Conservation (phyloP, 345 rosid species). For the Ceriops zippeliana region DNA sequence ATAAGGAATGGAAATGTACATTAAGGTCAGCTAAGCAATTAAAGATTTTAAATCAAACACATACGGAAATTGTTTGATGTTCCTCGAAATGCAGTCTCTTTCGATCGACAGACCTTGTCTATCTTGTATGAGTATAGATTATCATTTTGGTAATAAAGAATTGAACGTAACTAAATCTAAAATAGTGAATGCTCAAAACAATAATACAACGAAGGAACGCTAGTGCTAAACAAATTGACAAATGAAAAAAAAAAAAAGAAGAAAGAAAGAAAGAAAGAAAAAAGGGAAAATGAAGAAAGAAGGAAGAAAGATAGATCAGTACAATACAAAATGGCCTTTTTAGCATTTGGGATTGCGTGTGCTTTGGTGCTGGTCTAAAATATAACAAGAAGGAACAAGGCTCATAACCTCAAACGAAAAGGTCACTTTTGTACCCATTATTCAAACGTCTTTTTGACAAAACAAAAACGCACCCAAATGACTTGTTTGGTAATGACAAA, state of each 20-base stretch:
- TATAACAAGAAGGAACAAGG: background rate
- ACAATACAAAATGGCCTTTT: no score
- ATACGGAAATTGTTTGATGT: no score
- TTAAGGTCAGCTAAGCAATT: no score
- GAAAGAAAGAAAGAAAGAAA: background rate
- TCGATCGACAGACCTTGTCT: conserved; percentile 9
- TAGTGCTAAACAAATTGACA: background rate
- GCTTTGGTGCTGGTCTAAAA: no score
- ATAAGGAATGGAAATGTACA: background rate
- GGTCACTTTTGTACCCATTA: conserved; percentile 21
- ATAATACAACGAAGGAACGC: background rate
- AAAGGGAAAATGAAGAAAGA: background rate
- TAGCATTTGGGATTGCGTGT: no score
- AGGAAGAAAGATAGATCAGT: no score
- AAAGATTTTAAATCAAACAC: background rate
- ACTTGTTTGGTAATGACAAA: no score
- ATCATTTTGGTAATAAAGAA: no score
- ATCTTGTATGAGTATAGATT: background rate
- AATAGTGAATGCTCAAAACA: background rate
- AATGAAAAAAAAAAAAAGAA: background rate
- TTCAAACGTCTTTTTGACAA: background rate
- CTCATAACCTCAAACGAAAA: background rate
- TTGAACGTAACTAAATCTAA: no score
- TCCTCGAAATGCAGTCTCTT: background rate
- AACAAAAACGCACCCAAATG: background rate